Evolutionary conservation across 108 stramenopile species (phyloP), one percentile per base, ranked within the genome.

Genomic region (Bacterosira constricta): DNA sequence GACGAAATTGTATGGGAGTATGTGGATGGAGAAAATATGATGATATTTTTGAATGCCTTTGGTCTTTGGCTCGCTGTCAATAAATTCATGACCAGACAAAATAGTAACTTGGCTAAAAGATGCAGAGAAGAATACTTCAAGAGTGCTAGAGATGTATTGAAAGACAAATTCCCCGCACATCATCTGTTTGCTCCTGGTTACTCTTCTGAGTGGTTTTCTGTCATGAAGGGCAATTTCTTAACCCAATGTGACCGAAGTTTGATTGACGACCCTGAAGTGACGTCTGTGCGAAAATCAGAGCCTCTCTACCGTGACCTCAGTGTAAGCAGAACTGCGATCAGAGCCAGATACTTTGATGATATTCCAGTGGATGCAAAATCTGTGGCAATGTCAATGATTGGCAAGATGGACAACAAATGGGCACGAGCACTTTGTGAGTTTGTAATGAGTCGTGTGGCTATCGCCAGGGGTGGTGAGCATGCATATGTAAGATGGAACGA

Each of bases 391-490:
- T 6, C 25, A 7, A 54, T 54, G 53, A 23, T 29, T 6, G 31
- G 27, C 7, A 54, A 7, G 53, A 4, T 54, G 29, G 6, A 12
- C 8, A 41, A 11, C 12, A 30, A 29, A 6, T 54, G 17, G 27
- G 26, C 26, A 29, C 13, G 35, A 36, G 25, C 6, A 9, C 38
- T 26, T 21, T 15, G 32, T 6, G 64, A 66, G 12, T 51, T 51
- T 20, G 20, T 15, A 37, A 9, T 66, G 11, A 35, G n/a, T 26
- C 8, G 50, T 20, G n/a, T n/a, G 25, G 50, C 49, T 18, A 23
- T 35, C 18, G 64, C 47, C n/a, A 51, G 64, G 35, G 64, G 47
- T 4, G 50, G 64, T 32, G 50, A 66, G 50, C 50, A 66, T 52
- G 49, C 50, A 9, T 66, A 50, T 32, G 29, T 66, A 5, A 30